phyloP scores from a whole-genome alignment of 148 eudicot genomes.

The Heliosperma pusillum region DNA sequence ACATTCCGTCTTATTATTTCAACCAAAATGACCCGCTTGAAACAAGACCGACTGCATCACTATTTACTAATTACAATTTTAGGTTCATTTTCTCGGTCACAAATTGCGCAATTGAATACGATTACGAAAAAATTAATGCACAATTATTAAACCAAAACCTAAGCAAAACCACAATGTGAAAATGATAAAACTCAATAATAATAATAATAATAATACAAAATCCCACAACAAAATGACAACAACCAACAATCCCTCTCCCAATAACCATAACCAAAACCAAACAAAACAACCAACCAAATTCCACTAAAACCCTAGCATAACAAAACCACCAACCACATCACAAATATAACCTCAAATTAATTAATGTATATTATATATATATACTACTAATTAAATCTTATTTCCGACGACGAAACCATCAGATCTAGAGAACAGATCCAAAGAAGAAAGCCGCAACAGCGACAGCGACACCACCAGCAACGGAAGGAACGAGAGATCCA shows the following conservation, averaged over 20 bases:
- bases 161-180: not conserved
- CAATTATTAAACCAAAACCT: no score
- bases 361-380: slow-evolving; percentile 5
- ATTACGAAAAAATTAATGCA: no score
- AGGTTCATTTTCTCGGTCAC: no score
- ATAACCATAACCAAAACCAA: no score
- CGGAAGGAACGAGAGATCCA: slow-evolving; percentile 33
- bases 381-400: not conserved
- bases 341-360: not conserved
- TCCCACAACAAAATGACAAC: not conserved
- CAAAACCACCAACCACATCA: no score
- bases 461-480: slow-evolving; percentile 32
- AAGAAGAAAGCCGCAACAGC: slow-evolving; percentile 33
- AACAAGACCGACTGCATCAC: no score
- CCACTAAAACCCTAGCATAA: not conserved
- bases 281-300: not conserved
- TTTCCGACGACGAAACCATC: slow-evolving; percentile 10
- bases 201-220: not conserved
- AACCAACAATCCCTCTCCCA: not conserved
- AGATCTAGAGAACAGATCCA: slow-evolving; percentile 46
- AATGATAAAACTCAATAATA: not conserved
- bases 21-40: no score
- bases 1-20: no score
- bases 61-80: no score
- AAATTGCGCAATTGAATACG: no score